Base-by-base conservation (phyloP, 2,329 filamentous ascomycete species). In the Pseudogymnoascus sp. region DNA sequence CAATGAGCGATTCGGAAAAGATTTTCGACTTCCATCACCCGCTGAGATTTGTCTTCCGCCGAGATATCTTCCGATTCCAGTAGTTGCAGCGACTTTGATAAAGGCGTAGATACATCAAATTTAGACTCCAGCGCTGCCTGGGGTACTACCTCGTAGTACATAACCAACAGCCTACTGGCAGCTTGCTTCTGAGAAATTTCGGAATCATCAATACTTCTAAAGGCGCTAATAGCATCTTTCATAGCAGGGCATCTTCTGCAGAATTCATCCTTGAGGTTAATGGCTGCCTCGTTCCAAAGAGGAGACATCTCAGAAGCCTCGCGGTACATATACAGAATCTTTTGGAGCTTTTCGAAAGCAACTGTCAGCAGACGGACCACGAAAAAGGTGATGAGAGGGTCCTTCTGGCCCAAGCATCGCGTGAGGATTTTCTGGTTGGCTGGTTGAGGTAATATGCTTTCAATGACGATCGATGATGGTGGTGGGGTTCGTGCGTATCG, bases 121-220 rank as follows among this genome's bases (percentile, higher is more conserved):
- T 89, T 94, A 68, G 92, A 89, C 66, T 88, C 87, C 12, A 95
- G 79, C 1, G 92, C 91, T 23, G 90, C 79, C 64, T 90, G 86
- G 1, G 94, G 92, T 7, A 91, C 81, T 2, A 90, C 81, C 71
- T 92, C 86, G 72, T 95, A 95, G 75, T 95, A 97, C n/a, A 92
- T 80, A 14, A 86, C 82, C 39, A 99, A 75, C 19, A 97, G 77
- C 67, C 90, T 87, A 63, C 89, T 89, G n/a, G 87, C 81, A 21
- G 90, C 86, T 69, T 95, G 90, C 63, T 88, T 84, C 70, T 92
- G 90, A 65, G 95, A 79, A 31, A 88, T 75, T 65, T 93, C 88
- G 19, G 86, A 83, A 43, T 85, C 81, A 0, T 84, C 76, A 23
- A 89, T 85, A 63, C 83, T 81, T 65, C 89, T 86, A 72, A 94